Conservation (phyloP, 225 moss, liverwort and hornwort species). For the Lunularia cruciata region DNA sequence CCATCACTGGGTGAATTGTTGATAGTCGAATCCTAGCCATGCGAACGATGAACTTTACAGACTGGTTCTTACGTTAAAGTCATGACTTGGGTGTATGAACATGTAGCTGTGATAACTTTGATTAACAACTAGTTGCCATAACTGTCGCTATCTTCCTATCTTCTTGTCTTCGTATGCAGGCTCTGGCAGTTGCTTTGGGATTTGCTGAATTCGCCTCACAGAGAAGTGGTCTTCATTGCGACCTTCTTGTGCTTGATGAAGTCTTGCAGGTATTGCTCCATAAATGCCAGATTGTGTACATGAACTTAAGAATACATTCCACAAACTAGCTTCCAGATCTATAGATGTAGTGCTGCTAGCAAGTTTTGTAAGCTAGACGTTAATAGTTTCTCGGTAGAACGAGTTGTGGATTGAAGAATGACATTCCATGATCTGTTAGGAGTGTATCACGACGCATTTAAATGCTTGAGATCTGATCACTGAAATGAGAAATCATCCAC, state of each 20-base stretch:
- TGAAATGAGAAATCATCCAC: no score
- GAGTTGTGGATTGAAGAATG: not conserved
- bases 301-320: no score
- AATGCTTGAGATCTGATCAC: no score
- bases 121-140: not conserved
- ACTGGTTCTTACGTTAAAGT: no score
- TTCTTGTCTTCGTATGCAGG: conserved; percentile 37
- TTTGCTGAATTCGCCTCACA: conserved; percentile 82
- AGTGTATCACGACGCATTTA: not conserved
- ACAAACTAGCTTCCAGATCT: no score
- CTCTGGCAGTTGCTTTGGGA: conserved; percentile 84
- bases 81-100: no score
- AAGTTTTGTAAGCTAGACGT: no score
- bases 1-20: no score
- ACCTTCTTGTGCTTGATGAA: conserved; percentile 95
- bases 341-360: no score
- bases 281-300: no score
- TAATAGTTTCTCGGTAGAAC: not conserved
- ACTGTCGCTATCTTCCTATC: not conserved
- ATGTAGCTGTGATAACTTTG: not conserved
- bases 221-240: conserved; percentile 85
- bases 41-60: no score
- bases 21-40: no score
- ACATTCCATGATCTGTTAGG: not conserved
- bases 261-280: conserved; percentile 68